A percentile compares a stretch with the other conserved stretches of the same genome.
Evolutionary conservation across 352 stramenopile genomes (phyloP).

Genomic region (Globisporangium takayamanum): DNA sequence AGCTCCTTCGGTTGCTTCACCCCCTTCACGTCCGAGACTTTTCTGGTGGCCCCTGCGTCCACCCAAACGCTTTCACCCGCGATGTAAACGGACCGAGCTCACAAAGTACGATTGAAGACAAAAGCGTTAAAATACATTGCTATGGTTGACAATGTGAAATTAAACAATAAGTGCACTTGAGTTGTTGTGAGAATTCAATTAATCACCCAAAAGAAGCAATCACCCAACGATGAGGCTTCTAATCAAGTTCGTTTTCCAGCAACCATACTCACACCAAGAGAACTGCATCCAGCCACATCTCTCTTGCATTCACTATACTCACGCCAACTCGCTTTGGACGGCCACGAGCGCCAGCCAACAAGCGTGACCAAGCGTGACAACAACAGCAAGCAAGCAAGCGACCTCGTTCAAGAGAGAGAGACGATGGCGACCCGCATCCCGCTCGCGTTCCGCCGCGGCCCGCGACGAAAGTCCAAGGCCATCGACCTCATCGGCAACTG

Average conservation of each 20-base stretch:
- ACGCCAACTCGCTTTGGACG: not conserved
- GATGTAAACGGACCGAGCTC: too few relatives aligned
- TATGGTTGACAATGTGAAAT: too few relatives aligned
- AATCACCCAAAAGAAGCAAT: not conserved
- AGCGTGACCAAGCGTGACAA: conserved; percentile 2
- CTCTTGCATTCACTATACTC: not conserved
- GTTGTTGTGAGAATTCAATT: too few relatives aligned
- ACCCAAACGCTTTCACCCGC: too few relatives aligned
- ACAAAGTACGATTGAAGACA: too few relatives aligned
- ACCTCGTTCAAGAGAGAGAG: not conserved
- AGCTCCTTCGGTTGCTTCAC: not conserved
- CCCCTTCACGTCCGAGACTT: conserved; percentile 13
- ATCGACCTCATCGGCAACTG: conserved; percentile 77
- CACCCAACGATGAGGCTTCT: not conserved
- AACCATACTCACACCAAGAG: not conserved
- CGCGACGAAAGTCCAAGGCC: conserved; percentile 70
- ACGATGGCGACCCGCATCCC: conserved; percentile 72
- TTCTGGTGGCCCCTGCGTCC: conserved; percentile 32
- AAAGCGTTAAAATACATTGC: too few relatives aligned
- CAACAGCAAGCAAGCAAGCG: conserved; percentile 9
- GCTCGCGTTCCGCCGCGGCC: conserved; percentile 69
- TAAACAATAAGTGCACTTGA: too few relatives aligned
- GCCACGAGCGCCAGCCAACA: conserved; percentile 1
- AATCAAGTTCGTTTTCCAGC: not conserved
- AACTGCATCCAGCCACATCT: not conserved